These are phyloP conservation scores for Mycena maculata DNA, from an alignment of 768 basidiomycete species.

Conservation along the genomic window DNA sequence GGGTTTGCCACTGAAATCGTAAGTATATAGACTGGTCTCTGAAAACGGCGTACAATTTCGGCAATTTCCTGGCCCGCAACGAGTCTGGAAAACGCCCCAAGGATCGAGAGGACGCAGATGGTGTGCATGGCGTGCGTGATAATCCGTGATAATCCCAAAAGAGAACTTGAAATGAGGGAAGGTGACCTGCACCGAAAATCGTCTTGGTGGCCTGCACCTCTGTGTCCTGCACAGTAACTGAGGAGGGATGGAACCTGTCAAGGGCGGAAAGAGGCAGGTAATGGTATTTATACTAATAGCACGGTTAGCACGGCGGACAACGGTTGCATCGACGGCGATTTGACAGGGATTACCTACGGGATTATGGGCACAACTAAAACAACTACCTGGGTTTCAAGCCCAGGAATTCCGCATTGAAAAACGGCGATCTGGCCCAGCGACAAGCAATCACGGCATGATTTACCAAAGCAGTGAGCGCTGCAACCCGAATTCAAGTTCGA, in stretches of 20 bases:
- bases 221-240: slow-evolving; percentile 22
- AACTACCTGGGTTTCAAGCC: too few species aligned
- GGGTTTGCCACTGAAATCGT: slow-evolving; percentile 5
- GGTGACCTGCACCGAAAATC: slow-evolving; percentile 18
- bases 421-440: too few species aligned
- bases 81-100: not conserved
- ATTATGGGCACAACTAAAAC: too few species aligned
- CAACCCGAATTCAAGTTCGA: too few species aligned
- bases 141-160: too few species aligned
- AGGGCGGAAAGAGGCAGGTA: not conserved
- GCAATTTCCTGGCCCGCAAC: not conserved
- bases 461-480: too few species aligned
- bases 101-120: not conserved
- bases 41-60: slow-evolving; percentile 4
- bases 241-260: slow-evolving; percentile 17
- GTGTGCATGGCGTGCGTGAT: not conserved
- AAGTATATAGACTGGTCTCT: not conserved
- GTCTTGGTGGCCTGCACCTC: slow-evolving; percentile 22
- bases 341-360: too few species aligned
- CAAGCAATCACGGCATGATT: too few species aligned
- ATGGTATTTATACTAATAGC: not conserved
- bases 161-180: not conserved
- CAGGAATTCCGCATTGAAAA: too few species aligned
- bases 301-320: not conserved
- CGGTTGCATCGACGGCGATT: not conserved